Evolutionary conservation across 148 eudicot species (phyloP), one percentile per base, ranked within the genome.

Genomic region (Agrostemma githago): DNA sequence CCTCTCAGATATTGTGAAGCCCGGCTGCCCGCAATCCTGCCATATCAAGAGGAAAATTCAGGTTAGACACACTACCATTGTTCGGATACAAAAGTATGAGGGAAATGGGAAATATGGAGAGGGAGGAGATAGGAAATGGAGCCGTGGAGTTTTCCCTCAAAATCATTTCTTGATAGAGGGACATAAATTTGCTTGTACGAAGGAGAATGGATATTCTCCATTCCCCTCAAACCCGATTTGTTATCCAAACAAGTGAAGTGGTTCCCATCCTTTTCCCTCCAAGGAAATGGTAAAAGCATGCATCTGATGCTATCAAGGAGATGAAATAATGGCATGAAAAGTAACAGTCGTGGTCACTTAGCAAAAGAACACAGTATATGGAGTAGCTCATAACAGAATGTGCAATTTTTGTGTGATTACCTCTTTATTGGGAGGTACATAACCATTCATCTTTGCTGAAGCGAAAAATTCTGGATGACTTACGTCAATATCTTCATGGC

Each of bases 1-100:
- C 84, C 98, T 86, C 80, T 95, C 98, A 58, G 93, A 80, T 72
- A 87, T 73, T 78, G 98, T 95, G 82, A 92, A 95, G 73, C 98
- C 98, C 81, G 98, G 98, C 65, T 95, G 98, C 19, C 98, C 98
- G 69, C 89, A 88, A 72, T 95, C 98, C 97, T 93, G 89, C 84
- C 59, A 76, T 48, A 61, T 63, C 26, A 80, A 80, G 37, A 67
- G 11, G 65, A 46, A 46, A 64, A 58, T 51, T 73, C 46, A 39
- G 21, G 21, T 80, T 67, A 72, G 68, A 14, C 51, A 56, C 59
- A 59, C 59, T 68, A 4, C 14, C 56, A 9, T 51, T 51, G 56
- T 51, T 51, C 14, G 56, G 14, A 51, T 51, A 51, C 56, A 51
- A 1, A 10, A 9, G 54, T 14, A 48, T 12, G 4, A 7, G 46